Evolutionary conservation across 176 grass and related monocot species (phyloP).

Genomic region (Aechmea fasciata): DNA sequence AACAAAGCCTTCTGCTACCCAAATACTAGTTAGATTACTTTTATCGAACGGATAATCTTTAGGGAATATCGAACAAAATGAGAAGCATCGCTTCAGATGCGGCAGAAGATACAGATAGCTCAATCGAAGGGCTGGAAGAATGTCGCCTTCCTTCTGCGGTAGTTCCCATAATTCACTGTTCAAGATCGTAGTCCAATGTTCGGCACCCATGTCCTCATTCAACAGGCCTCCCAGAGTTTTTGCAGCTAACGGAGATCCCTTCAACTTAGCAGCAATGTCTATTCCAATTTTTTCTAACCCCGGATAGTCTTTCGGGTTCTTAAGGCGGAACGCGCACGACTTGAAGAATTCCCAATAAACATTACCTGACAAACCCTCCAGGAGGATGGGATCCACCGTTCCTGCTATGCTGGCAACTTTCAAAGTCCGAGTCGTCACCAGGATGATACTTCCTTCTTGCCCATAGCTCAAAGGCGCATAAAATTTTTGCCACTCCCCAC

Average conservation of each 20-base stretch:
- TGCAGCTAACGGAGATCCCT: slow-evolving; percentile 47
- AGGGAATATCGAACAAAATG: slow-evolving; percentile 43
- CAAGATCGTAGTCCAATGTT: slow-evolving; percentile 30
- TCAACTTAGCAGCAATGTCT: slow-evolving; percentile 20
- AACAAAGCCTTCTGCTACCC: slow-evolving; percentile 40
- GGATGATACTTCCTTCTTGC: slow-evolving; percentile 28
- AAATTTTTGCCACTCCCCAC: slow-evolving; percentile 24
- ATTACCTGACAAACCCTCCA: slow-evolving; percentile 21
- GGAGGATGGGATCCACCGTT: neutral
- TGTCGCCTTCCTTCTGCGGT: slow-evolving; percentile 14
- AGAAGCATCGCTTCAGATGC: slow-evolving; percentile 43
- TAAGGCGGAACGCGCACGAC: slow-evolving; percentile 17
- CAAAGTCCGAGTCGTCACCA: slow-evolving; percentile 28
- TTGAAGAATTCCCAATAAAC: slow-evolving; percentile 31
- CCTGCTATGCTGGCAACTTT: slow-evolving; percentile 12
- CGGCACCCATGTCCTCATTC: neutral
- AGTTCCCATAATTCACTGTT: slow-evolving; percentile 9
- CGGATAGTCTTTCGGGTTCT: slow-evolving; percentile 6
- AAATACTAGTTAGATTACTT: slow-evolving; percentile 26
- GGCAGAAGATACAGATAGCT: slow-evolving; percentile 37
- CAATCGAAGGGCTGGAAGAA: slow-evolving; percentile 28
- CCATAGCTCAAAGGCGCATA: slow-evolving; percentile 28
- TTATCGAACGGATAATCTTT: slow-evolving; percentile 11
- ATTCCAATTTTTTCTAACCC: slow-evolving; percentile 11
- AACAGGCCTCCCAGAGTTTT: slow-evolving; percentile 31